Percentiles rank a stretch among this genome's conserved stretches.
phyloP scores from a whole-genome alignment of 2,329 filamentous ascomycete species.

The Pseudophaeomoniella oleicola region DNA sequence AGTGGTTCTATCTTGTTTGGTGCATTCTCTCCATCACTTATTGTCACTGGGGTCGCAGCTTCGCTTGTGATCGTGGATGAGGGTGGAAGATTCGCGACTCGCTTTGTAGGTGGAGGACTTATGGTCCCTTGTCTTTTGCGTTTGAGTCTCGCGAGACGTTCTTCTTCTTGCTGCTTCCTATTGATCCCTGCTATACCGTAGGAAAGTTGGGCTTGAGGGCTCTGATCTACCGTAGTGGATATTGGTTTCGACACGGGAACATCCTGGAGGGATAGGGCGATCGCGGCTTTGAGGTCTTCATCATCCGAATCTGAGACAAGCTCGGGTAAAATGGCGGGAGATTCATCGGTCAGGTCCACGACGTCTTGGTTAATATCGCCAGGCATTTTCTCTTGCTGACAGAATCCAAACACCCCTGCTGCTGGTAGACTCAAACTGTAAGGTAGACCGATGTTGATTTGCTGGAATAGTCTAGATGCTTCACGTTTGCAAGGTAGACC shows the following conservation, averaged over 20 bases:
- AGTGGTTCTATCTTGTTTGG: slow-evolving; percentile 5
- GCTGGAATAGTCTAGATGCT: too few species aligned
- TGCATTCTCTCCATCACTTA: slow-evolving; percentile 5
- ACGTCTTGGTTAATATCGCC: too few species aligned
- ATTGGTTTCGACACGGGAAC: neutral
- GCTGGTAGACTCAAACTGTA: too few species aligned
- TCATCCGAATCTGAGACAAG: slow-evolving; percentile 13
- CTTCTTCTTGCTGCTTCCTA: slow-evolving; percentile 72
- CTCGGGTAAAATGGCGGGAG: slow-evolving; percentile 14
- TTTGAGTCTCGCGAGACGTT: slow-evolving; percentile 55
- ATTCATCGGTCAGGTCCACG: slow-evolving; percentile 20
- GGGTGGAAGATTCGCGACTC: neutral
- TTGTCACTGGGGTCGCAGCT: slow-evolving; percentile 8
- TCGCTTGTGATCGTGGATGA: slow-evolving; percentile 5
- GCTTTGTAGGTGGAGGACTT: slow-evolving; percentile 15
- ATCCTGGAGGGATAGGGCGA: slow-evolving; percentile 18
- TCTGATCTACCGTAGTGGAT: neutral
- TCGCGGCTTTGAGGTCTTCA: slow-evolving; percentile 21
- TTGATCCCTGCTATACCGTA: slow-evolving; percentile 43
- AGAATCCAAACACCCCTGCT: too few species aligned
- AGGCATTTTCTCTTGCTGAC: too few species aligned
- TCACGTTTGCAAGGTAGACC: too few species aligned
- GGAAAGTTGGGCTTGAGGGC: neutral
- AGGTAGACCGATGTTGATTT: too few species aligned
- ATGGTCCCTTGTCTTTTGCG: slow-evolving; percentile 40